Conservation (phyloP, 2,329 filamentous ascomycete species). For the Acephala macrosclerotiorum region DNA sequence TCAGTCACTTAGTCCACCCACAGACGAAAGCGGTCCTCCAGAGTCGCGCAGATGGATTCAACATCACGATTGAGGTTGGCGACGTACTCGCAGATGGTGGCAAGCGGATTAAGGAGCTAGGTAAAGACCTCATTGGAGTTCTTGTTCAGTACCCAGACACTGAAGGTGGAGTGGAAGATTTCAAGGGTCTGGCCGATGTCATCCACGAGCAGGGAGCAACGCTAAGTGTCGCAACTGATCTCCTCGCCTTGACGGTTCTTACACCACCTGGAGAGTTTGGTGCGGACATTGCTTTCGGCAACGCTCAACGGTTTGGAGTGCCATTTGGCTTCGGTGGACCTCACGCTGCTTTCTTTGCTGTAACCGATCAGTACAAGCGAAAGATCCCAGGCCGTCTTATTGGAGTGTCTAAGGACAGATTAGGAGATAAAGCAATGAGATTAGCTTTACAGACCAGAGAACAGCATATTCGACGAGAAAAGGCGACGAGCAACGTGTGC, state of each 20-base stretch:
- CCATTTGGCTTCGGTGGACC: constrained; percentile 92
- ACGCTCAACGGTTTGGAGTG: constrained; percentile 88
- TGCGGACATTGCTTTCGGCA: constrained; percentile 94
- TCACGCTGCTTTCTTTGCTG: constrained; percentile 97
- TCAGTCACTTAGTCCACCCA: constrained; percentile 82
- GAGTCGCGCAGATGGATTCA: constrained; percentile 90
- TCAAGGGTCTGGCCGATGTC: constrained; percentile 73
- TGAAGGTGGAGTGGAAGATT: constrained; percentile 80
- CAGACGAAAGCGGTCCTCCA: constrained; percentile 86
- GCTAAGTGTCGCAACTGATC: constrained; percentile 87
- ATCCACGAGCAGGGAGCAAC: constrained; percentile 81
- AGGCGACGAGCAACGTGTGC: constrained; percentile 97
- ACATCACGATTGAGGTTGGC: constrained; percentile 76
- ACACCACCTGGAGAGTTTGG: constrained; percentile 94
- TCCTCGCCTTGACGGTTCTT: constrained; percentile 85
- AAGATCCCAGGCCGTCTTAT: constrained; percentile 93
- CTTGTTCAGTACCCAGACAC: constrained; percentile 96
- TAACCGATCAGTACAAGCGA: constrained; percentile 88
- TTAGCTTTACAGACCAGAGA: constrained; percentile 91
- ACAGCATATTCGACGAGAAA: constrained; percentile 95
- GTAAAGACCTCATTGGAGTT: constrained; percentile 85
- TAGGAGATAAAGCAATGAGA: constrained; percentile 82
- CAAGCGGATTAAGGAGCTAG: constrained; percentile 74
- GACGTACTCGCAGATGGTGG: constrained; percentile 73
- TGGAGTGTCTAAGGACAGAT: constrained; percentile 88